Percentiles rank a stretch among this genome's conserved stretches.
phyloP scores from a whole-genome alignment of 345 rosid species.

The Punica granatum region DNA sequence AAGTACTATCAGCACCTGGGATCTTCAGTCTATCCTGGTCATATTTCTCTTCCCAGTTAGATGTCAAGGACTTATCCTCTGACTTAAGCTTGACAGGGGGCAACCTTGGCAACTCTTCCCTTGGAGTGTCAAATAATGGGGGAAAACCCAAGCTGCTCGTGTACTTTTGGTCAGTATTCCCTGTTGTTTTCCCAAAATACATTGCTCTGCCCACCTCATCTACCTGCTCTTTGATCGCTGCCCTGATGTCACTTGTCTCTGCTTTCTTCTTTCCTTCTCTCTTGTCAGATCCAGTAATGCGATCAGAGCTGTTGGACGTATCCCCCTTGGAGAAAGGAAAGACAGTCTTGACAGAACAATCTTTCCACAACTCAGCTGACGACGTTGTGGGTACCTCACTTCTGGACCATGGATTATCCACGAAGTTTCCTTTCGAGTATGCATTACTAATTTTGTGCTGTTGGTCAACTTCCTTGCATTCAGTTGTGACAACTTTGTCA shows the following conservation, averaged over 20 bases:
- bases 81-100: conserved; percentile 97
- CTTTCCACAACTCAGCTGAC: conserved; percentile 60
- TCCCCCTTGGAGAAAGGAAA: conserved; percentile 55
- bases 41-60: conserved; percentile 84
- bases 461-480: conserved; percentile 38
- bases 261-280: conserved; percentile 65
- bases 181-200: conserved; percentile 53
- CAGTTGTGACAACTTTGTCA: conserved; percentile 26
- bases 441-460: conserved; percentile 21
- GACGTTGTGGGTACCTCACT: conserved; percentile 35
- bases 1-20: conserved; percentile 49
- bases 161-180: conserved; percentile 41
- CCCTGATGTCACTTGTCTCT: conserved; percentile 25
- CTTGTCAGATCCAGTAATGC: conserved; percentile 34
- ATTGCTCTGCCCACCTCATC: conserved; percentile 88
- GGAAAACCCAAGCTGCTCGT: conserved; percentile 42
- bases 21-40: conserved; percentile 66
- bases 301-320: conserved; percentile 39
- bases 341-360: conserved; percentile 61
- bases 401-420: conserved; percentile 42
- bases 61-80: conserved; percentile 62
- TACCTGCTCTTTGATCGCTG: conserved; percentile 74
- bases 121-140: conserved; percentile 46
- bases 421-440: conserved; percentile 26
- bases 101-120: conserved; percentile 87